Evolutionary conservation across 768 basidiomycete genomes (phyloP).

Genomic region (Lyophyllum decastes): DNA sequence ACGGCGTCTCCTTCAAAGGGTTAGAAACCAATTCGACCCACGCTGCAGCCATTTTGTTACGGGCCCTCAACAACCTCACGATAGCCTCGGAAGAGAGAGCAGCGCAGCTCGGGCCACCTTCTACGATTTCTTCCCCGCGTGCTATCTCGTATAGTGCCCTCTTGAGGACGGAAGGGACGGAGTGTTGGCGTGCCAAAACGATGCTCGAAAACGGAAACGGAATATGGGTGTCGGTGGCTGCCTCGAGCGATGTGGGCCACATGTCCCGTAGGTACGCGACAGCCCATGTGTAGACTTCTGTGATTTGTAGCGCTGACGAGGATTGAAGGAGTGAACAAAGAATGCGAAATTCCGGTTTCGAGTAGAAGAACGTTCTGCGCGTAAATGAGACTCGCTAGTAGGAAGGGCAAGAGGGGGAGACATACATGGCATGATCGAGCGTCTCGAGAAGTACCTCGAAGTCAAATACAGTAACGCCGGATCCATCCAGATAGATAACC

Average conservation of each 20-base stretch:
- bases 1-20: too few species aligned
- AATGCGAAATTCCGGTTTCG: conserved; percentile 25
- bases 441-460: conserved; percentile 32
- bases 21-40: too few species aligned
- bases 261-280: conserved; percentile 23
- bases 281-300: conserved; percentile 27
- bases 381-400: conserved; percentile 6
- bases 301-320: conserved; percentile 31
- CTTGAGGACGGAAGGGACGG: conserved; percentile 23
- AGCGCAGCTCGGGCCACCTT: too few species aligned
- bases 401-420: not conserved
- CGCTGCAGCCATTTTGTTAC: too few species aligned
- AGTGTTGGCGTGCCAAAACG: conserved; percentile 27
- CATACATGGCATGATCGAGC: conserved; percentile 35
- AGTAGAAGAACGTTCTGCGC: conserved; percentile 14
- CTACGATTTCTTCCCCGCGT: not conserved
- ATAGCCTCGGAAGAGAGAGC: too few species aligned
- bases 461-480: conserved; percentile 24
- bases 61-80: too few species aligned
- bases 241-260: conserved; percentile 30
- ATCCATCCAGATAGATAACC: conserved; percentile 15
- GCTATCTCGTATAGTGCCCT: conserved; percentile 9
- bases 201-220: conserved; percentile 31
- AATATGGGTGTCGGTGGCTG: conserved; percentile 18
- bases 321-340: conserved; percentile 35